Percentiles rank a stretch among this genome's conserved stretches.
These are phyloP conservation scores for Lolium perenne DNA, from an alignment of 176 grass and related monocot genomes.

Conservation along the genomic window DNA sequence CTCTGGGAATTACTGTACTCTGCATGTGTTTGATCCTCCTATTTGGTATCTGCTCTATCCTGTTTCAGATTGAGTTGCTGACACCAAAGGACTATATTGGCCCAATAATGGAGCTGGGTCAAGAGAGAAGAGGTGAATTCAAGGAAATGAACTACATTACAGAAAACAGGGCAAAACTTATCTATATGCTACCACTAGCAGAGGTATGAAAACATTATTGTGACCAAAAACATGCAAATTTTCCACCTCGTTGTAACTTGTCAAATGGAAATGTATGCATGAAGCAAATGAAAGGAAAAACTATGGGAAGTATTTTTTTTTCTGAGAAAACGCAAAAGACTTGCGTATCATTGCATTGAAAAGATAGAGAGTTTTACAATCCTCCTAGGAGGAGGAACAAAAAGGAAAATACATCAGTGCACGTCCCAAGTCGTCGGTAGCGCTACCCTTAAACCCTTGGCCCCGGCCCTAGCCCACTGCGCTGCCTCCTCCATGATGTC, in stretches of 20 bases:
- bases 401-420: no score
- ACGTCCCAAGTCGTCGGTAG: no score
- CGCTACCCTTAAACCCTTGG: no score
- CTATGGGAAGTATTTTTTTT: constrained; percentile 17
- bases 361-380: no score
- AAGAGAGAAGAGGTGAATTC: constrained; percentile 98
- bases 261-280: constrained; percentile 29
- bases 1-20: constrained; percentile 11
- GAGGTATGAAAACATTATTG: constrained; percentile 62
- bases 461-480: no score
- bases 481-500: no score
- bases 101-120: constrained; percentile 92
- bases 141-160: constrained; percentile 98
- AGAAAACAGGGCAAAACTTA: constrained; percentile 83
- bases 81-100: constrained; percentile 98
- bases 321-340: no score
- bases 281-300: constrained; percentile 25
- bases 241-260: neutral
- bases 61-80: constrained; percentile 85
- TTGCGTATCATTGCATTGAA: no score
- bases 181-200: constrained; percentile 91
- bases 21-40: constrained; percentile 26
- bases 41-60: constrained; percentile 29
- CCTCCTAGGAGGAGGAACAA: no score
- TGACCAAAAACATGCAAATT: constrained; percentile 20